phyloP scores from a whole-genome alignment of 306 rosid species.

The Castanospermum australe region DNA sequence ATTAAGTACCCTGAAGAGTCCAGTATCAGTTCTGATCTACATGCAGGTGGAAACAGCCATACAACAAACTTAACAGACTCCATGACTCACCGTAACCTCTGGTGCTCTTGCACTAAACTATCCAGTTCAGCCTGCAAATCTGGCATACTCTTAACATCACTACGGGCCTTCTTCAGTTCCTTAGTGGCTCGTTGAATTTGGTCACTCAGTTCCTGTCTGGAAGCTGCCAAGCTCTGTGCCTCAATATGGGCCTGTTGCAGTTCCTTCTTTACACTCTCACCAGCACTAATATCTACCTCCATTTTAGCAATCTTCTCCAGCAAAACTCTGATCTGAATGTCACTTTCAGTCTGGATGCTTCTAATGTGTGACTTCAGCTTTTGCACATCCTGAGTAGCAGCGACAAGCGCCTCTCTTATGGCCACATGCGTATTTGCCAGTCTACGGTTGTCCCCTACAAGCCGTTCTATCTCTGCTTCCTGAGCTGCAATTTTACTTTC shows the following conservation, averaged over 20 bases:
- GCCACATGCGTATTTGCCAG: conserved; percentile 62
- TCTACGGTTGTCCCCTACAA: conserved; percentile 64
- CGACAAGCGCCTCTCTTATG: conserved; percentile 64
- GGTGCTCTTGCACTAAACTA: conserved; percentile 62
- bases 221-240: conserved; percentile 59
- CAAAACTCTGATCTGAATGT: conserved; percentile 71
- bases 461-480: conserved; percentile 67
- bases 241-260: conserved; percentile 65
- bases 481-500: conserved; percentile 71
- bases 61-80: conserved; percentile 15
- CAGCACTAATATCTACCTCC: conserved; percentile 60
- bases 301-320: conserved; percentile 69
- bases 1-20: background rate
- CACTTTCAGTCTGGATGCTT: conserved; percentile 81
- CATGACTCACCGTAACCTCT: conserved; percentile 63
- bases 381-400: conserved; percentile 62
- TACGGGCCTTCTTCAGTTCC: conserved; percentile 55
- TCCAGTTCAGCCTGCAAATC: conserved; percentile 69
- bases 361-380: conserved; percentile 69
- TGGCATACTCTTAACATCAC: conserved; percentile 53
- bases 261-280: conserved; percentile 71
- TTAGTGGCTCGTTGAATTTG: conserved; percentile 53
- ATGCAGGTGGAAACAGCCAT: conserved; percentile 1
- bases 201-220: conserved; percentile 57
- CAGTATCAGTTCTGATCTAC: conserved; percentile 18